Evolutionary conservation across 2,329 filamentous ascomycete genomes (phyloP), one percentile per base, ranked within the genome.

Genomic region (Pseudogymnoascus sp.): DNA sequence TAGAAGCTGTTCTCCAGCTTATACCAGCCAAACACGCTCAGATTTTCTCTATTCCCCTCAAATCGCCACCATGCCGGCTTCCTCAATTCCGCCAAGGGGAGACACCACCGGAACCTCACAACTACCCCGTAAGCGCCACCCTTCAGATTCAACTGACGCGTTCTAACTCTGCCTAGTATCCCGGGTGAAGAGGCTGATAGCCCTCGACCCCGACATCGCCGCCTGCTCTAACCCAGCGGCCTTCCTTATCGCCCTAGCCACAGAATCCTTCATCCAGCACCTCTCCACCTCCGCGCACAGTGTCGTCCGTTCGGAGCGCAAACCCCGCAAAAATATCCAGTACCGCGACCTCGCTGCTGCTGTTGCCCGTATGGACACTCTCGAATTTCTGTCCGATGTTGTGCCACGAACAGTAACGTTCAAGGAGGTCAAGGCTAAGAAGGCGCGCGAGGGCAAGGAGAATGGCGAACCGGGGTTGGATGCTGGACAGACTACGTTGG

Each of bases 241-340:
- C 18, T 97, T 97, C 73, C 86, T 93, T 62, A 95, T 97, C 69
- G 92, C 93, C 1, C 82, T 96, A 63, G 94, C 94, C 20, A 92
- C 94, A 3, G 94, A 99, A 76, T 87, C 96, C 82, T 97, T 99
- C 77, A 87, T 99, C 67, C 91, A 96, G 74, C 89, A 97, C 73
- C 83, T 99, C 25, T 86, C 92, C 18, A 83, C 88, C 65, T 89
- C 95, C 73, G 87, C 88, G 25, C 87, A 96, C 73, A 92, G 89
- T 70, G 89, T 96, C 69, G 89, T 92, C 69, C 95, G 94, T 71
- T 83, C 92, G 1, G 94, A 97, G 75, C 85, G 88, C 68, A 97
- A 97, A 74, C 93, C 93, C 5, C 83, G 94, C 61, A 86, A 92
- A 63, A 97, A 95, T 70, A 88, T 99, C 64, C 94, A 97, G 74